A percentile compares a stretch with the other conserved stretches of the same genome.
Evolutionary conservation across 1,284 basidiomycete genomes (phyloP).

Genomic region (Grifola frondosa): DNA sequence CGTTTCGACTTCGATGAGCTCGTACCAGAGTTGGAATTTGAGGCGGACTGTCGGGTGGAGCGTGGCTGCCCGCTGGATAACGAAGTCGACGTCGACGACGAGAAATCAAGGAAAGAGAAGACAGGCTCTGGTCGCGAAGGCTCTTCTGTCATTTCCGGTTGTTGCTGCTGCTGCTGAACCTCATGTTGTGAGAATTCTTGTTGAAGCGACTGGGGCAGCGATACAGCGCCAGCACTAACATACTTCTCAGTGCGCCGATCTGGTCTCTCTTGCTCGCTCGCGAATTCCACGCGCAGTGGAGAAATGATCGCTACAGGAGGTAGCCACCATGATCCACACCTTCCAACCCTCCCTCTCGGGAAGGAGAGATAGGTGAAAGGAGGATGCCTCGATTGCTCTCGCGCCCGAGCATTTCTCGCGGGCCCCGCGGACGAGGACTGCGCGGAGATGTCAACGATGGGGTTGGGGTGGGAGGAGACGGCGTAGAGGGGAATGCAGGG

Average conservation of each 20-base stretch:
- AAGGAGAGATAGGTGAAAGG: conserved; percentile 18
- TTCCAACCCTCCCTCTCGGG: background rate
- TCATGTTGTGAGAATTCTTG: conserved; percentile 19
- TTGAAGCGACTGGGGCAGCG: conserved; percentile 27
- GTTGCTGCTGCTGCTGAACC: conserved; percentile 1
- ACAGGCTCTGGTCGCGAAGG: conserved; percentile 27
- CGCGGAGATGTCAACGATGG: conserved; percentile 20
- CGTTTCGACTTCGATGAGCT: conserved; percentile 24
- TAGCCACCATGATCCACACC: too few relatives aligned
- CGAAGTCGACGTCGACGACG: conserved; percentile 42
- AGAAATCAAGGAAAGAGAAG: conserved; percentile 62
- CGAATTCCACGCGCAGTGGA: conserved; percentile 31
- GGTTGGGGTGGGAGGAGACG: conserved; percentile 16
- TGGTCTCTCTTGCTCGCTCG: conserved; percentile 20
- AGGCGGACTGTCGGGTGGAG: conserved; percentile 25
- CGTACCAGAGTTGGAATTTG: conserved; percentile 25
- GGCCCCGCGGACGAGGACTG: conserved; percentile 28
- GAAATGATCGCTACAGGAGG: conserved; percentile 19
- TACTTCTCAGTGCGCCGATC: conserved; percentile 23
- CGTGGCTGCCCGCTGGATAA: conserved; percentile 16
- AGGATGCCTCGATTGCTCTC: conserved; percentile 30
- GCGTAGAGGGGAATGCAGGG: conserved; percentile 15
- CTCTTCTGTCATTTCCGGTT: conserved; percentile 3
- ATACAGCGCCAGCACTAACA: conserved; percentile 28
- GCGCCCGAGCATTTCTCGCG: conserved; percentile 29